Percentiles rank a stretch among this genome's conserved stretches.
These are phyloP conservation scores for Sordaria brevicollis DNA, from an alignment of 495 filamentous ascomycete species.

Conservation along the genomic window DNA sequence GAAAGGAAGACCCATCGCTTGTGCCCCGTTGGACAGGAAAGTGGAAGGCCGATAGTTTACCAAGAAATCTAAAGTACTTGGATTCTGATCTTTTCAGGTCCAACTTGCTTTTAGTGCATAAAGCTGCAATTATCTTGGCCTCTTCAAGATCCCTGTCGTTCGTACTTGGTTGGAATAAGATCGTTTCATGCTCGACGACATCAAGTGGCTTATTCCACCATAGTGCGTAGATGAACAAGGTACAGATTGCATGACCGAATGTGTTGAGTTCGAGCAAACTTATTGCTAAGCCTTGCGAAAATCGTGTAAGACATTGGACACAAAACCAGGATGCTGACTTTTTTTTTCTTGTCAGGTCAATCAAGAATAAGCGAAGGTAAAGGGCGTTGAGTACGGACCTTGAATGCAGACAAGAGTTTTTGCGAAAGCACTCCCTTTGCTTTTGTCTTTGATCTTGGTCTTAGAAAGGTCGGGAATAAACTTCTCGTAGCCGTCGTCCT, in stretches of 20 bases:
- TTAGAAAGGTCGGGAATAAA: background rate
- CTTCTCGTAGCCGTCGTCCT: background rate
- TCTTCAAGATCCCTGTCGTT: background rate
- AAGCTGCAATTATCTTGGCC: background rate
- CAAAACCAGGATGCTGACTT: background rate
- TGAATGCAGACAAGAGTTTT: background rate
- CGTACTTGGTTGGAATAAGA: background rate
- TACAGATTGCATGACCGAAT: background rate
- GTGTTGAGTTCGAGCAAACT: background rate
- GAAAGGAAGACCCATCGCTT: background rate
- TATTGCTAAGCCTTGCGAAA: background rate
- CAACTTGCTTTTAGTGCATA: background rate
- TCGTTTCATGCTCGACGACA: background rate
- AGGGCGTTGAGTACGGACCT: background rate
- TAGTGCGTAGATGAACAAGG: background rate
- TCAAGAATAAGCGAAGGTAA: rapidly evolving
- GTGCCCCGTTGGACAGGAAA: background rate
- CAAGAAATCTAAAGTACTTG: background rate
- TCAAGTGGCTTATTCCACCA: background rate
- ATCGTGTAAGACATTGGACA: background rate
- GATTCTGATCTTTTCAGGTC: background rate
- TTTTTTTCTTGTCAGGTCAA: background rate
- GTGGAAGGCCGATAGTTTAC: background rate
- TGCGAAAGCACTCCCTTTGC: background rate
- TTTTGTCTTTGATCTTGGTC: background rate